phyloP scores from a whole-genome alignment of 140 eudicot species.

The Oenanthe javanica region DNA sequence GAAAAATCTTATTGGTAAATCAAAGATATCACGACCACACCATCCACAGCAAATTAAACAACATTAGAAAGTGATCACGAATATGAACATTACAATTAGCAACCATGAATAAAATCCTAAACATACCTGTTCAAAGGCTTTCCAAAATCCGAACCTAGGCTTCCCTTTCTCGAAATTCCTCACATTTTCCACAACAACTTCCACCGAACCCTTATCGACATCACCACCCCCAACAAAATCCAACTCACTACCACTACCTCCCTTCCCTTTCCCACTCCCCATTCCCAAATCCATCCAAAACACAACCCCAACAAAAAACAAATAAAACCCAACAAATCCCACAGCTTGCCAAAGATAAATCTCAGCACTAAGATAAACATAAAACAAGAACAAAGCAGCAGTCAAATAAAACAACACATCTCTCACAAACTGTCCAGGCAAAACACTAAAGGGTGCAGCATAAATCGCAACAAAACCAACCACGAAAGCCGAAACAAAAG shows the following conservation, averaged over 20 bases:
- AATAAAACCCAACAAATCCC: conserved; percentile 84
- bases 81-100: neutral
- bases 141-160: conserved; percentile 21
- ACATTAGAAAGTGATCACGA: neutral
- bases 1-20: neutral
- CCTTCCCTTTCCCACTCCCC: conserved; percentile 32
- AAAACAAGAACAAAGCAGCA: conserved; percentile 64
- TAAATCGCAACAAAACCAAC: conserved; percentile 86
- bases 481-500: conserved; percentile 74
- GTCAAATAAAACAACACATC: conserved; percentile 77
- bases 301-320: conserved; percentile 88
- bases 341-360: conserved; percentile 85
- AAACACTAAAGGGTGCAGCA: conserved; percentile 74
- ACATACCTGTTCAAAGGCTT: conserved; percentile 51
- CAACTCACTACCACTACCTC: conserved; percentile 21
- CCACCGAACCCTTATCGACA: conserved; percentile 11
- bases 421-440: conserved; percentile 62
- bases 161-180: conserved; percentile 16
- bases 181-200: conserved; percentile 31
- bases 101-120: neutral
- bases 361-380: conserved; percentile 85
- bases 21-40: neutral
- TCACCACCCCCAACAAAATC: conserved; percentile 22
- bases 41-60: neutral
- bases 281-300: conserved; percentile 91